Evolutionary conservation across 2,329 filamentous ascomycete genomes (phyloP), one percentile per base, ranked within the genome.

Genomic region (Aotearoamyces nothofagi): DNA sequence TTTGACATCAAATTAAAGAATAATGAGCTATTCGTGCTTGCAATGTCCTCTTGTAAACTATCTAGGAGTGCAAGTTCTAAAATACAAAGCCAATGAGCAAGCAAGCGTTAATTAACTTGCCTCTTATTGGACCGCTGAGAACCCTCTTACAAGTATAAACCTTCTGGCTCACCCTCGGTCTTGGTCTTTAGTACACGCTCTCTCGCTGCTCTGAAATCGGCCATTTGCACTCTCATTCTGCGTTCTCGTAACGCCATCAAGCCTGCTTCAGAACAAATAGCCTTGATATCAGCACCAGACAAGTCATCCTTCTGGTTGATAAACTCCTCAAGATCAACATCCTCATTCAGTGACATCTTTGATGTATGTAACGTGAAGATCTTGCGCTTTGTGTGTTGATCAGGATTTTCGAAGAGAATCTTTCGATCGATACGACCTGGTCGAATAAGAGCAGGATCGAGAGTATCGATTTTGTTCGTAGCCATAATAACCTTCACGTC

Each of bases 401-500:
- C 62, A 25, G 60, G 62, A 46, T 75, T 67, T 53, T 72, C 67
- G 48, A 75, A 81, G 37, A 77, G 57, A 38, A 98, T 98, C 70
- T 98, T 98, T 45, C 90, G 78, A 56, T 98, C 90, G 54, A 98
- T 98, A 67, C 90, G 86, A 39, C 90, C 90, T 24, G 90, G 90
- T 42, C 90, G 78, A 50, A 98, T 98, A 43, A 98, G 66, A 11
- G 90, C 90, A 31, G 90, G 90, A 50, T 98, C 92, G 15, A 98
- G 67, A 4, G 83, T 92, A 43, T 98, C 92, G 43, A 98, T 98
- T 71, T 98, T 98, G 74, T 98, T 98, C 42, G 90, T 98, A 9
- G 90, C 92, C 86, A 98, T 96, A 55, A 98, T 87, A 37, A 98
- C 90, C 65, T 98, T 98, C 57, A 98, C 87, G 51, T 98, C 90